Conservation (phyloP, 768 basidiomycete genomes). For the Calocybe indica region DNA sequence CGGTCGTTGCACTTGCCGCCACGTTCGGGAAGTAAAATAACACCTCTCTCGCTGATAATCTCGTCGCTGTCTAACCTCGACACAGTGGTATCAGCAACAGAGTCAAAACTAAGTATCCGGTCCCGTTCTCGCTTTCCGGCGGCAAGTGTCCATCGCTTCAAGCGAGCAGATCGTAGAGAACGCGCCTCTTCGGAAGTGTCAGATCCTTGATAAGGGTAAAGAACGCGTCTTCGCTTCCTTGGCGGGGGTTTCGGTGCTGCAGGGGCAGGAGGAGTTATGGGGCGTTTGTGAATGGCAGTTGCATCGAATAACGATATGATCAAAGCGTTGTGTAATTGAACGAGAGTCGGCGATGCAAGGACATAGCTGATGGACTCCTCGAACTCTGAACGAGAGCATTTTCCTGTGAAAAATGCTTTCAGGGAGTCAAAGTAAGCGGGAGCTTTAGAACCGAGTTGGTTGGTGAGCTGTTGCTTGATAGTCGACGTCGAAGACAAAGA, state of each 20-base stretch:
- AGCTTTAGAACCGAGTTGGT: conserved; percentile 56
- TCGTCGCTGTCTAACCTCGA: conserved; percentile 51
- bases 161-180: conserved; percentile 51
- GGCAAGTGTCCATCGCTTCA: conserved; percentile 73
- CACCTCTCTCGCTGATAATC: conserved; percentile 63
- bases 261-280: conserved; percentile 45
- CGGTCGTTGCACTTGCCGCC: conserved; percentile 41
- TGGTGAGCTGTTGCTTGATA: conserved; percentile 62
- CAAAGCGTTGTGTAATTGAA: conserved; percentile 79
- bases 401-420: conserved; percentile 61
- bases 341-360: conserved; percentile 56
- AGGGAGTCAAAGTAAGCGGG: conserved; percentile 56
- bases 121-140: conserved; percentile 73
- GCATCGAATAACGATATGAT: conserved; percentile 82
- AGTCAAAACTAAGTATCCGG: conserved; percentile 48
- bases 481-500: conserved; percentile 71
- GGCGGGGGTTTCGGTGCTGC: conserved; percentile 54
- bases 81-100: conserved; percentile 32
- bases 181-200: conserved; percentile 45
- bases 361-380: conserved; percentile 62
- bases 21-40: conserved; percentile 57
- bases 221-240: conserved; percentile 62
- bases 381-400: conserved; percentile 68
- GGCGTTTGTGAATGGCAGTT: conserved; percentile 32
- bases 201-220: conserved; percentile 70